A percentile compares a stretch with the other conserved stretches of the same genome.
Conservation (phyloP, 352 stramenopile species). For the Phytophthora pisi region DNA sequence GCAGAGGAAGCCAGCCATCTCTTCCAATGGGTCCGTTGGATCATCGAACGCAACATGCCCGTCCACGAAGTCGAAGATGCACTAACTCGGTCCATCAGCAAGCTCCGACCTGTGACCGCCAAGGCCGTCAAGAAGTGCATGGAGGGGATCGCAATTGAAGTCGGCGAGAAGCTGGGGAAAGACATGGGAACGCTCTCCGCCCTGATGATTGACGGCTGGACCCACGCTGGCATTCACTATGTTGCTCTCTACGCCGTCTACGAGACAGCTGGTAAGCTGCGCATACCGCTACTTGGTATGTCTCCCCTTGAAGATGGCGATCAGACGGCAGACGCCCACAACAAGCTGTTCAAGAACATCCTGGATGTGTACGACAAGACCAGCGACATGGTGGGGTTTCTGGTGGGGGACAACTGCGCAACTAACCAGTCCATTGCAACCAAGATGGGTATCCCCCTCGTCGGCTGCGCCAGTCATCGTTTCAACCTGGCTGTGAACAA, state of each 20-base stretch:
- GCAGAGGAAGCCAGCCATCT: too few relatives aligned
- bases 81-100: conserved; percentile 11
- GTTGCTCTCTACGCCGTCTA: conserved; percentile 13
- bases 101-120: conserved; percentile 11
- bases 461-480: conserved; percentile 21
- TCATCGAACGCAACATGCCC: conserved; percentile 3
- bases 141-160: conserved; percentile 8
- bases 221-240: conserved; percentile 15
- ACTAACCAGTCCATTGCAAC: conserved; percentile 32
- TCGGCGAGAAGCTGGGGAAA: conserved; percentile 9
- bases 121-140: conserved; percentile 25
- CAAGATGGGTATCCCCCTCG: conserved; percentile 23
- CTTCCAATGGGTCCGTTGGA: too few relatives aligned
- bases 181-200: conserved; percentile 14
- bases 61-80: conserved; percentile 12
- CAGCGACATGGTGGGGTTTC: conserved; percentile 14
- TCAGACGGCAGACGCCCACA: conserved; percentile 16
- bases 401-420: conserved; percentile 33
- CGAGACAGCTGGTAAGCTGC: conserved; percentile 4
- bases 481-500: conserved; percentile 28
- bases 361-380: conserved; percentile 27
- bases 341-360: conserved; percentile 9
- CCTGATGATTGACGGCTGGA: conserved; percentile 24
- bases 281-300: conserved; percentile 10
- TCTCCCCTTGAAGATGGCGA: conserved; percentile 12